Conservation (phyloP, 2,329 filamentous ascomycete genomes). For the Myotisia sp. region DNA sequence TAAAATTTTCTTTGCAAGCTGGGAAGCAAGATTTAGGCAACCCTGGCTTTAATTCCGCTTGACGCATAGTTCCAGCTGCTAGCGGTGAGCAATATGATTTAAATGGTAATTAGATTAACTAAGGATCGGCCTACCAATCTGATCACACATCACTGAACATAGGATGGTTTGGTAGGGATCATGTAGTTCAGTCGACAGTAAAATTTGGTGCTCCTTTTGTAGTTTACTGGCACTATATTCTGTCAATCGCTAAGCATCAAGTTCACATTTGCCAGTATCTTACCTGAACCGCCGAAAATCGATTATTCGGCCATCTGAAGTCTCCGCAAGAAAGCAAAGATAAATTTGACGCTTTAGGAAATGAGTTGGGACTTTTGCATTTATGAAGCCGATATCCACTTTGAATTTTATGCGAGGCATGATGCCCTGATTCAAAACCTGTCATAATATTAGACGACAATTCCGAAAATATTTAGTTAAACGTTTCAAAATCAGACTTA, state of each 20-base stretch:
- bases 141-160: constrained; percentile 68
- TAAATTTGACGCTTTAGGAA: constrained; percentile 55
- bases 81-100: neutral
- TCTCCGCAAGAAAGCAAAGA: constrained; percentile 61
- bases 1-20: constrained; percentile 1
- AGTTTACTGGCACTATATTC: constrained; percentile 47
- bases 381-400: constrained; percentile 56
- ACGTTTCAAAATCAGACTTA: constrained; percentile 9
- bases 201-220: constrained; percentile 45
- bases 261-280: constrained; percentile 2
- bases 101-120: constrained; percentile 6
- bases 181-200: constrained; percentile 44
- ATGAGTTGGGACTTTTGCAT: constrained; percentile 43
- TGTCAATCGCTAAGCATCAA: constrained; percentile 13
- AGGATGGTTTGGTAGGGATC: constrained; percentile 44
- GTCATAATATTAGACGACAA: neutral
- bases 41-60: constrained; percentile 38
- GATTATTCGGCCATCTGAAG: constrained; percentile 51
- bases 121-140: constrained; percentile 46
- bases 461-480: neutral
- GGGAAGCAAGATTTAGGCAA: constrained; percentile 36
- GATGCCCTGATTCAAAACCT: constrained; percentile 25
- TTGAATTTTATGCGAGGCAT: constrained; percentile 48
- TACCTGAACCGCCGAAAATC: constrained; percentile 53
- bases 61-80: constrained; percentile 43